Evolutionary conservation across 306 rosid genomes (phyloP), one percentile per base, ranked within the genome.

Genomic region (Gynostemma pentaphyllum): DNA sequence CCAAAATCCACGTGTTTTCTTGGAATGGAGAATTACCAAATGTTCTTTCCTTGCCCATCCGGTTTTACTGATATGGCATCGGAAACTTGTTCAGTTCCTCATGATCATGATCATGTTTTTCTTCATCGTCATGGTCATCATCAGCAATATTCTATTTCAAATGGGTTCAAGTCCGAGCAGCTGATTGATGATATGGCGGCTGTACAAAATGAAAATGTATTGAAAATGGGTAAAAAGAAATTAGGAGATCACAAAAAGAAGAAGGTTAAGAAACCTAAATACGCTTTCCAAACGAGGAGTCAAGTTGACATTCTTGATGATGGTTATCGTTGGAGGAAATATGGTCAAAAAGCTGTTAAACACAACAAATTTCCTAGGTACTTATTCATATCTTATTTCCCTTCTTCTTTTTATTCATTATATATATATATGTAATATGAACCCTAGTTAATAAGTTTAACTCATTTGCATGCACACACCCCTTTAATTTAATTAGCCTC

Each of bases 321-420:
- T 51, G 70, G 70, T 2, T 67, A 67, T 51, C 70, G 70, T 7
- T 67, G 70, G 70, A 49, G 70, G 13, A 67, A 67, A 51, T 67
- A 67, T 26, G 70, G 70, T 51, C 70, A 67, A 37, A 67, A 67
- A 14, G 70, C 70, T 9, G 70, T 67, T 1, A 67, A 67, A 41
- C 50, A 67, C 62, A 67, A 67, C 63, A 67, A 67, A 45, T 67
- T 67, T 24, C 70, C 70, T 7, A 67, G 70, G 70, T 67, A 39
- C 16, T 41, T 5, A 26, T 7, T 63, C 23, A 1, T n/a, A 40
- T 44, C 28, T 59, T 0, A 18, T 42, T 44, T 15, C 24, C n/a
- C 4, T 54, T 12, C 6, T 29, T 11, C 0, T 14, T 28, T 29
- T 29, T 15, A 11, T 15, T 55, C 29, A 7, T 29, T 55, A n/a